Base-by-base conservation (phyloP, 257 asterid species). In the Salvia hispanica region DNA sequence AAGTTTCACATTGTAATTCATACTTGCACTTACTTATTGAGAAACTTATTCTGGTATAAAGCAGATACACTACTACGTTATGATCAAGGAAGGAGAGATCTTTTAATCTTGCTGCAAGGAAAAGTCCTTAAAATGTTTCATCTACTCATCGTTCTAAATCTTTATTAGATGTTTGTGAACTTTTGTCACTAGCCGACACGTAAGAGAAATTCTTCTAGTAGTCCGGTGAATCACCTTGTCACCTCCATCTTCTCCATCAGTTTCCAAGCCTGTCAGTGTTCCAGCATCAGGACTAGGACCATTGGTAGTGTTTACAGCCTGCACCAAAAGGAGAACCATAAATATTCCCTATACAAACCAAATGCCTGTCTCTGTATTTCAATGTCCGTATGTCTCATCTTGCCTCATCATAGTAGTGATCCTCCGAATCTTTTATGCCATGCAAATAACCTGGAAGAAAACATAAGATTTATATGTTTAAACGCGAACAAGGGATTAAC, bases 371-470 rank as follows among this genome's bases (percentile, higher is more conserved):
- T 5, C 6, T 12, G 64, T 61, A 52, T 44, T 36, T 36, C 21
- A 64, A 39, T 53, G 10, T 46, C 21, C 36, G 13, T 12, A 25
- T 58, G 56, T 58, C 46, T 39, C 34, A 51, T 70, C 81, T 68
- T 67, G 88, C 98, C 95, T 77, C 66, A 15, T 80, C 82, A 73
- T 58, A 84, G 74, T 13, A 80, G 66, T 91, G 99, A 73, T 74
- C 43, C 76, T 69, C 91, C 25, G 76, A 58, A 77, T 90, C 96
- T 72, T 83, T 83, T 62, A 90, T 88, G 39, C 97, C 95, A 36
- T 94, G 99, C 92, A 91, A 80, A 84, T 85, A 94, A 45, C 82
- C 99, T 90, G 87, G 46, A 72, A 72, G 64, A 66, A 58, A n/a
- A 57, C 50, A 64, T 40, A 59, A 25, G 52, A 50, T 46, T 40